Evolutionary conservation across 176 grass and related monocot species (phyloP).

Genomic region (Aegilops tauschii): DNA sequence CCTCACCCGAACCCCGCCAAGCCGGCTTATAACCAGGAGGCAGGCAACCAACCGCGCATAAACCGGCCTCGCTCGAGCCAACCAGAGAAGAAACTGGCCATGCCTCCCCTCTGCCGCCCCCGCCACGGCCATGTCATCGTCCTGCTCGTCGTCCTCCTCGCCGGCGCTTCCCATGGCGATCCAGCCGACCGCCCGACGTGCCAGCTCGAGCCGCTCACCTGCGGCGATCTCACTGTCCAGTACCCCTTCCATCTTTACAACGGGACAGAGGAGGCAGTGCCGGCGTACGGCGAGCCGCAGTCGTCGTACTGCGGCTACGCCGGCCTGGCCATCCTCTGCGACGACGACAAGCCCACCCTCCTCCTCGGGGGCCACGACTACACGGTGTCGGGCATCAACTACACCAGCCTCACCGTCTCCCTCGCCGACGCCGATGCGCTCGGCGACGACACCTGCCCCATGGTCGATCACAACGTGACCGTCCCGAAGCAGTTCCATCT

Average conservation of each 20-base stretch:
- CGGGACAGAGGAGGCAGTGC: background rate
- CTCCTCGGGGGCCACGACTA: constrained; percentile 3
- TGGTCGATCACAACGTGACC: constrained; percentile 36
- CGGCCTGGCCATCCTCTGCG: constrained; percentile 31
- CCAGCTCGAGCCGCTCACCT: constrained; percentile 19
- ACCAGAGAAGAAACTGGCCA: background rate
- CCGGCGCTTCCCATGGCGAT: background rate
- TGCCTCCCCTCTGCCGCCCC: constrained; percentile 16
- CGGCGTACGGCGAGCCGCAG: background rate
- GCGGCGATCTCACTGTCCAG: constrained; percentile 37
- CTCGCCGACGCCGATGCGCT: constrained; percentile 15
- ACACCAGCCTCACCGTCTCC: constrained; percentile 21
- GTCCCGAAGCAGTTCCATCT: background rate
- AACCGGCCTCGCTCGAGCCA: background rate
- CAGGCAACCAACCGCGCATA: background rate
- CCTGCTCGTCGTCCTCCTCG: background rate
- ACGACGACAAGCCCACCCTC: constrained; percentile 18
- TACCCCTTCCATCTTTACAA: constrained; percentile 46
- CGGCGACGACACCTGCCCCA: constrained; percentile 17
- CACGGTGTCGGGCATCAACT: constrained; percentile 32
- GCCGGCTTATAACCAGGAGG: background rate
- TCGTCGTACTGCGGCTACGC: constrained; percentile 42
- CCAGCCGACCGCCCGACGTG: background rate
- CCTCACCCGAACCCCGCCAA: background rate
- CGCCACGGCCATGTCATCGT: background rate